Percentiles rank a stretch among this genome's conserved stretches.
phyloP scores from a whole-genome alignment of 2,329 filamentous ascomycete genomes.

The Pseudogymnoascus sp. region DNA sequence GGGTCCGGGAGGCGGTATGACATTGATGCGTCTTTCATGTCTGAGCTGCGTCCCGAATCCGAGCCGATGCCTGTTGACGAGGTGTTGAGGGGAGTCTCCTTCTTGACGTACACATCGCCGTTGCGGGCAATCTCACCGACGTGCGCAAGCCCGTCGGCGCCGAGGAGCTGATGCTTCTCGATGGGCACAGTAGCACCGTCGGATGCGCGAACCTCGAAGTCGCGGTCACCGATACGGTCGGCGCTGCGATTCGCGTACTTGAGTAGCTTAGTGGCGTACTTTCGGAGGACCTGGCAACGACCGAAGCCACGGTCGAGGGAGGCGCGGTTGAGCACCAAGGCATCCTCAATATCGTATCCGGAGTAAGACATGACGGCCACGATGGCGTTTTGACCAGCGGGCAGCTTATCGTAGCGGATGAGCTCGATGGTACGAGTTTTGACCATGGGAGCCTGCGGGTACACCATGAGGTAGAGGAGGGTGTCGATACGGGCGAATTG shows the following conservation, averaged over 20 bases:
- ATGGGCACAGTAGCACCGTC: slow-evolving; percentile 53
- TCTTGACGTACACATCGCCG: slow-evolving; percentile 85
- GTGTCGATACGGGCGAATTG: slow-evolving; percentile 97
- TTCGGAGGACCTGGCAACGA: slow-evolving; percentile 95
- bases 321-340: slow-evolving; percentile 90
- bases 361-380: slow-evolving; percentile 99
- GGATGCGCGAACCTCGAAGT: slow-evolving; percentile 43
- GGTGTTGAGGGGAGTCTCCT: slow-evolving; percentile 74
- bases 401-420: slow-evolving; percentile 93
- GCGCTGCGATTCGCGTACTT: slow-evolving; percentile 75
- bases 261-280: slow-evolving; percentile 78
- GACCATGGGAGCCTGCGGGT: slow-evolving; percentile 95
- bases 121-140: slow-evolving; percentile 72
- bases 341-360: slow-evolving; percentile 98
- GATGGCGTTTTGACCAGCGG: slow-evolving; percentile 91
- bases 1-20: slow-evolving; percentile 79
- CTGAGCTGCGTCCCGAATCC: slow-evolving; percentile 54
- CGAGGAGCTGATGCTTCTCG: slow-evolving; percentile 64
- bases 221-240: slow-evolving; percentile 56
- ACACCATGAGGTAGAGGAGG: slow-evolving; percentile 90
- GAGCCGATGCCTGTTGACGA: slow-evolving; percentile 62
- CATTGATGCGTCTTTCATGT: slow-evolving; percentile 56
- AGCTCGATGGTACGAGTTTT: slow-evolving; percentile 95
- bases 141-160: slow-evolving; percentile 78
- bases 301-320: slow-evolving; percentile 93